Evolutionary conservation across 1,284 basidiomycete genomes (phyloP), one percentile per base, ranked within the genome.

Genomic region (Leccinum solheimii): DNA sequence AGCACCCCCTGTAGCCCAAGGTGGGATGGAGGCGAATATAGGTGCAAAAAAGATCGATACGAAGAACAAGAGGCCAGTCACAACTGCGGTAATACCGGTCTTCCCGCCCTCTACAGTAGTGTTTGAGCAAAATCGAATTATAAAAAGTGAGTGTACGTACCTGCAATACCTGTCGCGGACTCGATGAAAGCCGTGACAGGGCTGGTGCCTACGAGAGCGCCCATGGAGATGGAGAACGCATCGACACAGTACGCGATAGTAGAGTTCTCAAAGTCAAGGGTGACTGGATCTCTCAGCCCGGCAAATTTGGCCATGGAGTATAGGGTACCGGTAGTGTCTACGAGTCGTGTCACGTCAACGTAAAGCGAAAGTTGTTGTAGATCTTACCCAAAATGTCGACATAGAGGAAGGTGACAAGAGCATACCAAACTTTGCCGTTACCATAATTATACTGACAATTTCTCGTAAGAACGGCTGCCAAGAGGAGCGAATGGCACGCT

Each of bases 251-350:
- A 95, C 5, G 93, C 94, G 59, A 92, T 80, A 5, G 91, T 94
- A 23, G 88, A 91, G 65, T 88, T 86, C 77, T 96, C 94, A 70
- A 96, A 96, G 76, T 96, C 94, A 63, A 92, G 80, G 16, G 93
- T 94, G 14, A 90, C 83, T 1, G 88, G 90, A 73, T 95, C 89
- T 60, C 92, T 30, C 3, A 96, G 83, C 23, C 91, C 91, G n/a
- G 94, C 92, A 67, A 95, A 94, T 71, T 91, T 92, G 56, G 93
- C 91, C 94, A 96, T 95, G 50, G 94, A 89, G 76, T 94, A 94
- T 11, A 95, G 78, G 2, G 94, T 95, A 71, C 92, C 91, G 55
- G 81, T 86, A 27, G 79, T 82, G 64, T 84, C 79, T 76, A 50
- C 51, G 48, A 5, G 9, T 11, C 38, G 56, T 9, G 34, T 64